phyloP scores from a whole-genome alignment of 106 monocot species.

The Triglochin maritima region DNA sequence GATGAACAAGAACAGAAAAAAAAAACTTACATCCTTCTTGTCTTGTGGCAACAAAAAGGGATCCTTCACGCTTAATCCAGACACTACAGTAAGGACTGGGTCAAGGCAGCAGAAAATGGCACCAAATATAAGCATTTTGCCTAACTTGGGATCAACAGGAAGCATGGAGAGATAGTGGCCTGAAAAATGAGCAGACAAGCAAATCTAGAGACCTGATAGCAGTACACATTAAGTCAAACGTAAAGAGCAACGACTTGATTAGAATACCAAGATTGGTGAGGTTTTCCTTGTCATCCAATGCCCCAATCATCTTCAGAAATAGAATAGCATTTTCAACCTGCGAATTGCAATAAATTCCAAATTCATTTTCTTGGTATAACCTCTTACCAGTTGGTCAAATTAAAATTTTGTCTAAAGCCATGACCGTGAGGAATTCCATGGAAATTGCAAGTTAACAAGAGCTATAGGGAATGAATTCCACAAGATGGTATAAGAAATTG shows the following conservation, averaged over 20 bases:
- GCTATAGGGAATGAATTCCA: too few relatives aligned
- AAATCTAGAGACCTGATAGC: neutral
- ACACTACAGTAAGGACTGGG: slow-evolving; percentile 86
- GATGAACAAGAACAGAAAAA: neutral
- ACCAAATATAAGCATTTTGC: slow-evolving; percentile 99
- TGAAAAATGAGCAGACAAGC: slow-evolving; percentile 10
- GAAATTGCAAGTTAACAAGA: too few relatives aligned
- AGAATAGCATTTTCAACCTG: slow-evolving; percentile 97
- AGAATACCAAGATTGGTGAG: slow-evolving; percentile 83
- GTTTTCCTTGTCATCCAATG: slow-evolving; percentile 85
- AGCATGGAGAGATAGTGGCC: slow-evolving; percentile 91
- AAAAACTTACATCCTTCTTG: slow-evolving; percentile 84
- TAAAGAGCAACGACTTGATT: neutral
- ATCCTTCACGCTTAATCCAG: slow-evolving; percentile 85
- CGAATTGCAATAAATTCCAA: neutral
- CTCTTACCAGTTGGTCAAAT: too few relatives aligned
- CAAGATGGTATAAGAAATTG: too few relatives aligned
- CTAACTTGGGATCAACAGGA: slow-evolving; percentile 98
- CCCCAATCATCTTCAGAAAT: slow-evolving; percentile 89
- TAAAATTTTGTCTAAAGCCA: too few relatives aligned
- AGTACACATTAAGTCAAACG: too few relatives aligned
- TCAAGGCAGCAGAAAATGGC: slow-evolving; percentile 83
- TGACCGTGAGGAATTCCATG: too few relatives aligned
- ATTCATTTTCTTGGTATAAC: too few relatives aligned
- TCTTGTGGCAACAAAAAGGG: slow-evolving; percentile 96